These are phyloP conservation scores for Stylosanthes scabra DNA, from an alignment of 331 rosid genomes.

Conservation along the genomic window DNA sequence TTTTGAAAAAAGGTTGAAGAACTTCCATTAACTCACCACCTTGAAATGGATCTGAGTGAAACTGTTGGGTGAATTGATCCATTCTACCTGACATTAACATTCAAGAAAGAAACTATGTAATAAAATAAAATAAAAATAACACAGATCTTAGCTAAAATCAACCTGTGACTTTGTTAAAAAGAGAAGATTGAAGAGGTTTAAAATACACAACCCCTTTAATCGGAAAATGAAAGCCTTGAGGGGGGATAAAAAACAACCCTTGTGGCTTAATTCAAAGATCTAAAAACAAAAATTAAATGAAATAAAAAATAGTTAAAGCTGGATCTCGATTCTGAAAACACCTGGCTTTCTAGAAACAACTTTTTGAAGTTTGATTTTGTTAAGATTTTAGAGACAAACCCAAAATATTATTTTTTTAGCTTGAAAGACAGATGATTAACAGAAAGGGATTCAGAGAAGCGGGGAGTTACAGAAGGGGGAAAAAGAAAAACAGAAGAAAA, in stretches of 20 bases:
- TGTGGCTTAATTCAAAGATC: constrained; percentile 39
- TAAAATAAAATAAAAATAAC: neutral
- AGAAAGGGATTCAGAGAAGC: constrained; percentile 99
- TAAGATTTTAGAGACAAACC: constrained; percentile 60
- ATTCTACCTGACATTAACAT: constrained; percentile 61
- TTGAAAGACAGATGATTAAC: constrained; percentile 96
- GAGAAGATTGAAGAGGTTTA: constrained; percentile 62
- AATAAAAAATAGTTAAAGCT: neutral
- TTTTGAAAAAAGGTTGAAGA: constrained; percentile 91
- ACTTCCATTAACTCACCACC: constrained; percentile 98
- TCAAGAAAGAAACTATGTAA: no score
- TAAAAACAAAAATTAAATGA: neutral
- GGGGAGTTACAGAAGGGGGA: constrained; percentile 66
- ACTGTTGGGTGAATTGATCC: constrained; percentile 58
- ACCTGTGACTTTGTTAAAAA: constrained; percentile 53
- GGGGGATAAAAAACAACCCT: constrained; percentile 87
- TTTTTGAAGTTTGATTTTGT: constrained; percentile 56
- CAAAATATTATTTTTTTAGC: constrained; percentile 59
- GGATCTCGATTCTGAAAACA: constrained; percentile 58
- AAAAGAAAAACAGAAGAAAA: neutral
- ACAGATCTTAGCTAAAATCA: constrained; percentile 36
- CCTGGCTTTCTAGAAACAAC: constrained; percentile 76
- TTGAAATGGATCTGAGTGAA: constrained; percentile 59
- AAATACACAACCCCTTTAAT: constrained; percentile 83
- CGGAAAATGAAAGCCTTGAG: constrained; percentile 42